A percentile compares a stretch with the other conserved stretches of the same genome.
Conservation (phyloP, 371 early-diverging fungal genomes). For the Mucor saturninus region DNA sequence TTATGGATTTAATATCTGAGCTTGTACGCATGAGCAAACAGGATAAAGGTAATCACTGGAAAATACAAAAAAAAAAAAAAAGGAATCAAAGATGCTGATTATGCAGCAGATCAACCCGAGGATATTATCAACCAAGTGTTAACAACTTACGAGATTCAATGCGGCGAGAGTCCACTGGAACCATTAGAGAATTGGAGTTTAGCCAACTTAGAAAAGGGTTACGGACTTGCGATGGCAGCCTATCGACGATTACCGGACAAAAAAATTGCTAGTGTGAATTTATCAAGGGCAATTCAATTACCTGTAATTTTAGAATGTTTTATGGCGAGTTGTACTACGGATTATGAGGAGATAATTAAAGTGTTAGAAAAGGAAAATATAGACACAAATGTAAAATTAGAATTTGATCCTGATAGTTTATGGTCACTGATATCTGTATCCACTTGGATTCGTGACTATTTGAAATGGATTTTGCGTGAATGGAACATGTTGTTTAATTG, state of each 20-base stretch:
- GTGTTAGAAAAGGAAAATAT: constrained; percentile 32
- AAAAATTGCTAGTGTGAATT: constrained; percentile 35
- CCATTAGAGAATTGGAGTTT: constrained; percentile 34
- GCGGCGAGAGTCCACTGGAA: constrained; percentile 4
- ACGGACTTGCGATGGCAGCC: constrained; percentile 39
- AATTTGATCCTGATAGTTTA: constrained; percentile 39
- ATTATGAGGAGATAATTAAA: constrained; percentile 19
- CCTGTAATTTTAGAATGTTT: constrained; percentile 50
- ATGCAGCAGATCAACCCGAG: not conserved
- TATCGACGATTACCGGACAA: constrained; percentile 31
- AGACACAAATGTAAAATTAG: constrained; percentile 15
- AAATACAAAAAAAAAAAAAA: not conserved
- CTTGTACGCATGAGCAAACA: constrained; percentile 27
- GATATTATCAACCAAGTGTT: not conserved
- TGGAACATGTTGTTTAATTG: constrained; percentile 44
- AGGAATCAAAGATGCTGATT: not conserved
- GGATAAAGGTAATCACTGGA: constrained; percentile 23
- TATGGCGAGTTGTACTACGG: constrained; percentile 39
- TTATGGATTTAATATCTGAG: constrained; percentile 45
- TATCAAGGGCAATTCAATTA: constrained; percentile 44
- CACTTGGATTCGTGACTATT: constrained; percentile 41
- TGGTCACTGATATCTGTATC: constrained; percentile 47
- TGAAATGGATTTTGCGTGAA: constrained; percentile 42
- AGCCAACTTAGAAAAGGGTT: constrained; percentile 34
- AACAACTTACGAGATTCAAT: constrained; percentile 2